Percentiles rank a stretch among this genome's conserved stretches.
phyloP scores from a whole-genome alignment of 2,329 filamentous ascomycete species.

The Thelonectria discophora region DNA sequence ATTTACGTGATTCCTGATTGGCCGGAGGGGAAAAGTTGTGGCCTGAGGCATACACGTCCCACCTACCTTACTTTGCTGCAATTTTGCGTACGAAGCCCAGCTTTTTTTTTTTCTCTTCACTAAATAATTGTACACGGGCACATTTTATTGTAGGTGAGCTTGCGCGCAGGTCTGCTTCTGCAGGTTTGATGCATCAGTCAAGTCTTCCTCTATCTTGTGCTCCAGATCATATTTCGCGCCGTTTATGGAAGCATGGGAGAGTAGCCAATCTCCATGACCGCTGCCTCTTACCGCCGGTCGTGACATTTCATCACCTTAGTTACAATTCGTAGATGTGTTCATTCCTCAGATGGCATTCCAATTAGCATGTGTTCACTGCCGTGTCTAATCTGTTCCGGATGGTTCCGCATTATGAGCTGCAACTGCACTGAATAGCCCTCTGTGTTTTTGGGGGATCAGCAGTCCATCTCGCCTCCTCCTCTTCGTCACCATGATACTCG shows the following conservation, averaged over 20 bases:
- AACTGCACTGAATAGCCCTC: conserved; percentile 92
- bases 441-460: conserved; percentile 82
- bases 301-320: conserved; percentile 59
- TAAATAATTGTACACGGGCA: conserved; percentile 72
- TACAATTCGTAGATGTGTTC: conserved; percentile 9
- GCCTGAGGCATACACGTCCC: conserved; percentile 49
- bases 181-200: conserved; percentile 58
- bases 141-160: conserved; percentile 78
- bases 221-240: conserved; percentile 68
- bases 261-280: conserved; percentile 65
- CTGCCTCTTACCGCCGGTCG: conserved; percentile 78
- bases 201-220: conserved; percentile 79
- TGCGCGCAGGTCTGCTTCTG: conserved; percentile 56
- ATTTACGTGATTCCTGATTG: conserved; percentile 57
- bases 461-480: conserved; percentile 84
- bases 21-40: conserved; percentile 36
- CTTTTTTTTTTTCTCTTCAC: conserved; percentile 51
- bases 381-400: conserved; percentile 4
- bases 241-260: conserved; percentile 78
- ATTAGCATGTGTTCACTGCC: neutral
- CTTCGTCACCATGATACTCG: conserved; percentile 65
- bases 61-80: conserved; percentile 25
- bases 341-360: neutral
- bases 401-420: conserved; percentile 73
- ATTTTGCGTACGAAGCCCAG: conserved; percentile 32